Evolutionary conservation across 2,329 filamentous ascomycete genomes (phyloP).

Genomic region (Neopestalotiopsis sp.): DNA sequence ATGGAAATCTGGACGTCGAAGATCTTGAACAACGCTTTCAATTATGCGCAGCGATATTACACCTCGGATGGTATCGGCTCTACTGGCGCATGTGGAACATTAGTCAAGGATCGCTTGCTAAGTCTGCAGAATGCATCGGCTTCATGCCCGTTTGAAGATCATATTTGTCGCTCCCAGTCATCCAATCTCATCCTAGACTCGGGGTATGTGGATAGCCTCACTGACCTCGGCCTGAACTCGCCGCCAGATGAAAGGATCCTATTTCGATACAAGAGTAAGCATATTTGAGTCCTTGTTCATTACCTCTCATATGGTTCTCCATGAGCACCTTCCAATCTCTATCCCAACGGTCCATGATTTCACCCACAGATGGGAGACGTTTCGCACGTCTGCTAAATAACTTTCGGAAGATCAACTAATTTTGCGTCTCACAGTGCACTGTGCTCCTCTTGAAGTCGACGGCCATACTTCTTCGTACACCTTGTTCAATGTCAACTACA

Average conservation of each 20-base stretch:
- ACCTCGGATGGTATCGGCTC: neutral
- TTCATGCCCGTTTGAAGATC: slow-evolving; percentile 20
- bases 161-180: slow-evolving; percentile 16
- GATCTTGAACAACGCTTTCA: slow-evolving; percentile 15
- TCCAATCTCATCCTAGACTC: slow-evolving; percentile 21
- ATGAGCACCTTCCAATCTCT: too few relatives aligned
- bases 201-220: slow-evolving; percentile 23
- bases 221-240: slow-evolving; percentile 22
- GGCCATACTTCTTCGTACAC: neutral
- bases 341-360: too few relatives aligned
- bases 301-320: too few relatives aligned
- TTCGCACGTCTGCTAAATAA: too few relatives aligned
- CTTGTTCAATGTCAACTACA: neutral
- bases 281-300: neutral
- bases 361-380: too few relatives aligned
- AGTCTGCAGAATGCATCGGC: slow-evolving; percentile 5
- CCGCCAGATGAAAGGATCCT: slow-evolving; percentile 17
- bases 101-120: slow-evolving; percentile 9
- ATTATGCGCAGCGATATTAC: slow-evolving; percentile 25
- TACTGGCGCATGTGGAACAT: neutral
- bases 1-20: neutral
- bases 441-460: slow-evolving; percentile 15
- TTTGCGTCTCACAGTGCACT: slow-evolving; percentile 11
- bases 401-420: too few relatives aligned
- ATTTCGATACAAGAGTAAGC: slow-evolving; percentile 10